Evolutionary conservation across 352 stramenopile genomes (phyloP), one percentile per base, ranked within the genome.

Genomic region (Phytophthora pini): DNA sequence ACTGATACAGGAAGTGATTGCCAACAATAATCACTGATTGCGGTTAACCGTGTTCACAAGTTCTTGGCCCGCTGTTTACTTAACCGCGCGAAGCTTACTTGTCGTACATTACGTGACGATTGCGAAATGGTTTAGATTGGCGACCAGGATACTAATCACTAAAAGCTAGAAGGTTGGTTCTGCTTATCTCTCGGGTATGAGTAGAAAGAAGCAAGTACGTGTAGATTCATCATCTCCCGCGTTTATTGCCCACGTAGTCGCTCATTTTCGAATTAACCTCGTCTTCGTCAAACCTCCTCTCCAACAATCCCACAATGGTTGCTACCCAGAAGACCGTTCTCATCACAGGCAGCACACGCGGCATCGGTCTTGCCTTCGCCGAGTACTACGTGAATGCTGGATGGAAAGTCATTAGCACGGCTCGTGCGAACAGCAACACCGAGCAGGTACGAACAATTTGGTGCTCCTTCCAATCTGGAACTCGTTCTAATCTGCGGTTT

Each of bases 381-480:
- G 39, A 61, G 20, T 40, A 56, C 45, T 56, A 56, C 15, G 26
- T 31, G 2, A 63, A 63, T 0, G 56, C 44, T 7, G 56, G 56
- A 2, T 63, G 44, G 56, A 63, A 63, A 12, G 39, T 54, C 40
- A 52, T 63, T 20, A 34, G 44, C 36, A 63, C 56, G 22, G 56
- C 56, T 4, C 56, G 56, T 48, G 56, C 24, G 13, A 49, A 26
- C 56, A 63, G 45, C 44, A 55, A 55, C 22, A 55, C 34, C 0
- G 41, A 61, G n/a, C 0, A 61, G 54, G 41, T 61, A 53, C 2
- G 5, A n/a, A 20, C 29, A 15, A 27, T 0, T 27, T 36, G 3
- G 22, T n/a, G 11, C 6, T 22, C 9, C 13, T 11, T 46, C 22
- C 7, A 24, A 27, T 26, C 24, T 8, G 29, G 3, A 34, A 5